These are phyloP conservation scores for Tetrapisispora arboricola DNA, from an alignment of 805 yeast species.

Conservation along the genomic window DNA sequence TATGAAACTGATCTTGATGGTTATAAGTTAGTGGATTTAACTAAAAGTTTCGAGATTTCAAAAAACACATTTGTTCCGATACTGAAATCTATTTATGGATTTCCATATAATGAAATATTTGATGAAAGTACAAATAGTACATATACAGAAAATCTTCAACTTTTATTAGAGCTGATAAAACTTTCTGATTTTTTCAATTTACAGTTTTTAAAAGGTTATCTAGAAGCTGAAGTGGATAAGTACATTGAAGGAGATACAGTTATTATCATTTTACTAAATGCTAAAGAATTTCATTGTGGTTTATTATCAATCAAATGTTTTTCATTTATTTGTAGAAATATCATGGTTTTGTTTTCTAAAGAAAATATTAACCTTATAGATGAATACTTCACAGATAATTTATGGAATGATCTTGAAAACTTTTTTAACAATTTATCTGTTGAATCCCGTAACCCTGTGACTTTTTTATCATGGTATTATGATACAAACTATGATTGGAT, in stretches of 20 bases:
- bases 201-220: conserved; percentile 45
- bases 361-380: conserved; percentile 29
- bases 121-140: conserved; percentile 12
- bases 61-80: conserved; percentile 38
- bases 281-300: conserved; percentile 41
- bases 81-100: conserved; percentile 49
- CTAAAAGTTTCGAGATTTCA: conserved; percentile 34
- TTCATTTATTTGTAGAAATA: conserved; percentile 58
- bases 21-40: conserved; percentile 31
- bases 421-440: conserved; percentile 5
- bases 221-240: conserved; percentile 51
- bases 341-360: conserved; percentile 51
- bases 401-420: conserved; percentile 20
- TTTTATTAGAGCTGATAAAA: conserved; percentile 47
- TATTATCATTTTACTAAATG: conserved; percentile 41
- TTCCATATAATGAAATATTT: conserved; percentile 11
- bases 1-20: conserved; percentile 6
- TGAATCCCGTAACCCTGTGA: no score
- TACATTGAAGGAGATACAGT: conserved; percentile 53
- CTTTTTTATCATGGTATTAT: conserved; percentile 24
- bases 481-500: conserved; percentile 23
- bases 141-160: conserved; percentile 9
- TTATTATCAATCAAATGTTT: conserved; percentile 51
- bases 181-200: conserved; percentile 55
- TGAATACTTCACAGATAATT: conserved; percentile 14